Conservation (phyloP, 371 early-diverging fungal species). For the Lichtheimia corymbifera region DNA sequence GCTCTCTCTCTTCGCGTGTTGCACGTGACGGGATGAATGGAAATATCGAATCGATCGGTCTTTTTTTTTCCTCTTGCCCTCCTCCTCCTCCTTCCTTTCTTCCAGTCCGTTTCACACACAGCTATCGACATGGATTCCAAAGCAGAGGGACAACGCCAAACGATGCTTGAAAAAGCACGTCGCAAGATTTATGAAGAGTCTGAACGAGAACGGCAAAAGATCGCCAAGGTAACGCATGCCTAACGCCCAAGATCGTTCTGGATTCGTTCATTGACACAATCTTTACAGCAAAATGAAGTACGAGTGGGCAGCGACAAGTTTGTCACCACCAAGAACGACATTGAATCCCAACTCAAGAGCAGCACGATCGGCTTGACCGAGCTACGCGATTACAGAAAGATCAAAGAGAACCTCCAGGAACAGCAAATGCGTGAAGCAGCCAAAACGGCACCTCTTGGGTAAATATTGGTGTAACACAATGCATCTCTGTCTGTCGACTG, state of each 20-base stretch:
- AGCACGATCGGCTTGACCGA: constrained; percentile 89
- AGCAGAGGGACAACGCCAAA: constrained; percentile 70
- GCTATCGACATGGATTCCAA: constrained; percentile 43
- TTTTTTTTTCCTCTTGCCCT: too few species aligned
- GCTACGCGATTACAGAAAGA: constrained; percentile 88
- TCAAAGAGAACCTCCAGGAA: constrained; percentile 78
- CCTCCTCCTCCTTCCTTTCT: too few species aligned
- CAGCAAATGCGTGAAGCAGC: constrained; percentile 79
- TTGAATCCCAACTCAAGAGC: constrained; percentile 83
- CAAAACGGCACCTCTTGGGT: constrained; percentile 57
- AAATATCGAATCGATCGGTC: too few species aligned
- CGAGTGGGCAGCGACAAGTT: constrained; percentile 82
- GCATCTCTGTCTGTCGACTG: neutral
- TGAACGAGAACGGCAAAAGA: constrained; percentile 76
- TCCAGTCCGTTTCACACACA: too few species aligned
- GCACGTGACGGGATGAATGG: too few species aligned
- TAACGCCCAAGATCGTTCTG: constrained; percentile 5
- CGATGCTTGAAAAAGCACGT: constrained; percentile 75
- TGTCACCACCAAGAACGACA: constrained; percentile 72
- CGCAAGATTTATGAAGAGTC: constrained; percentile 74
- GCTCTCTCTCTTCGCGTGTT: too few species aligned
- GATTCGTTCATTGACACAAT: neutral
- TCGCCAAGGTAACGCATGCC: constrained; percentile 64
- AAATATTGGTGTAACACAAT: constrained; percentile 3
- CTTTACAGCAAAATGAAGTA: constrained; percentile 63